phyloP scores from a whole-genome alignment of 2,329 filamentous ascomycete species.

The Colletotrichum horii region DNA sequence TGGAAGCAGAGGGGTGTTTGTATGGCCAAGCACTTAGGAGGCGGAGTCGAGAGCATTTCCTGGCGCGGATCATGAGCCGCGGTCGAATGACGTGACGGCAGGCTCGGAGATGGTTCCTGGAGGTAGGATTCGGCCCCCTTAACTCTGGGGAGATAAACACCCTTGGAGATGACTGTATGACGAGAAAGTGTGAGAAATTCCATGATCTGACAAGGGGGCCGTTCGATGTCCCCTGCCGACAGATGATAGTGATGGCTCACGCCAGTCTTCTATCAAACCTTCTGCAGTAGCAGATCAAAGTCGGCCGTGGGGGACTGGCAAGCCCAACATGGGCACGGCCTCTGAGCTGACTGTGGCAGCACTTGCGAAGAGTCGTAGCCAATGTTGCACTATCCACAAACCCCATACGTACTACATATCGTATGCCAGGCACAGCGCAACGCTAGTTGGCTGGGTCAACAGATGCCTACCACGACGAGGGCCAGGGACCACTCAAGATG shows the following conservation, averaged over 20 bases:
- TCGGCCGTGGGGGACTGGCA: neutral
- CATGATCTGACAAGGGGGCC: neutral
- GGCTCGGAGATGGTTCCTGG: neutral
- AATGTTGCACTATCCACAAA: neutral
- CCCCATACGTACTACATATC: neutral
- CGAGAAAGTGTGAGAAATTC: neutral
- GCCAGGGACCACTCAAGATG: neutral
- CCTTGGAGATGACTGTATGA: neutral
- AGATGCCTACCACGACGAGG: neutral
- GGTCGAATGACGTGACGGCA: conserved; percentile 10
- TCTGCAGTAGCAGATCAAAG: neutral
- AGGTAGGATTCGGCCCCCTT: conserved; percentile 3
- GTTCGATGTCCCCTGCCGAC: neutral
- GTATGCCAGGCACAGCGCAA: conserved; percentile 1
- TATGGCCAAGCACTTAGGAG: neutral
- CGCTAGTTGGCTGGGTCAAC: neutral
- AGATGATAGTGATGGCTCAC: neutral
- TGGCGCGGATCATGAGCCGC: neutral
- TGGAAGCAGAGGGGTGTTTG: neutral
- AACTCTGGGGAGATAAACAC: conserved; percentile 4
- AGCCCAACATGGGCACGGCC: neutral
- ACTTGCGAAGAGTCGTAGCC: neutral
- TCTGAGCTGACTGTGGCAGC: neutral
- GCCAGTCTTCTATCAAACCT: neutral
- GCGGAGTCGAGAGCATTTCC: neutral